Conservation (phyloP, 2,329 filamentous ascomycete genomes). For the Botrytis deweyae region DNA sequence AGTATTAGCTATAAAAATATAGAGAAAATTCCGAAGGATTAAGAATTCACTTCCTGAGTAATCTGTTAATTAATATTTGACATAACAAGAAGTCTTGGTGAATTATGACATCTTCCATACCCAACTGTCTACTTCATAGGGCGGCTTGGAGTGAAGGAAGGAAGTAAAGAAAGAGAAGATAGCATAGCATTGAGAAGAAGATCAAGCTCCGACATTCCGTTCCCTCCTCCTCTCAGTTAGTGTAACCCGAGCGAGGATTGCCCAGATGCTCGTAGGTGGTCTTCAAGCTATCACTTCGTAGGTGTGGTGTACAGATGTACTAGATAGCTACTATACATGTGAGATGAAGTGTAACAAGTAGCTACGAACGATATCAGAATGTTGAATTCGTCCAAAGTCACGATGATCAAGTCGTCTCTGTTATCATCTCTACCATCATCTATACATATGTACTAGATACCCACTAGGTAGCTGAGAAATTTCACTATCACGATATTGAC, state of each 20-base stretch:
- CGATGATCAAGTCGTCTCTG: not conserved
- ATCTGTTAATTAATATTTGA: not conserved
- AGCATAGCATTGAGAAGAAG: not conserved
- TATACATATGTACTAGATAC: no score
- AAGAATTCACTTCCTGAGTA: not conserved
- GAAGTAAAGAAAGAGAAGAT: not conserved
- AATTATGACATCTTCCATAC: not conserved
- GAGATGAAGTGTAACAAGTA: not conserved
- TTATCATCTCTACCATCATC: not conserved
- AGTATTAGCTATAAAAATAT: not conserved
- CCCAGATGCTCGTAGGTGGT: no score
- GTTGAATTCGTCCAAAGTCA: not conserved
- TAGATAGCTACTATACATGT: not conserved
- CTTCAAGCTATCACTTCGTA: not conserved
- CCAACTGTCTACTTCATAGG: not conserved
- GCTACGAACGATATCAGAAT: not conserved
- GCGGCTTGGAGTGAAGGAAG: not conserved
- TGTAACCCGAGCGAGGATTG: not conserved
- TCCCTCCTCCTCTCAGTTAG: not conserved
- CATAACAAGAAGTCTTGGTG: no score
- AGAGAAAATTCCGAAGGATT: not conserved
- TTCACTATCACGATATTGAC: not conserved
- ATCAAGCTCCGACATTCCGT: not conserved
- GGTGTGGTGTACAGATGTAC: not conserved
- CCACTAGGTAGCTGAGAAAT: not conserved